Base-by-base conservation (phyloP, 2,329 filamentous ascomycete genomes). In the Aspergillus fructus region DNA sequence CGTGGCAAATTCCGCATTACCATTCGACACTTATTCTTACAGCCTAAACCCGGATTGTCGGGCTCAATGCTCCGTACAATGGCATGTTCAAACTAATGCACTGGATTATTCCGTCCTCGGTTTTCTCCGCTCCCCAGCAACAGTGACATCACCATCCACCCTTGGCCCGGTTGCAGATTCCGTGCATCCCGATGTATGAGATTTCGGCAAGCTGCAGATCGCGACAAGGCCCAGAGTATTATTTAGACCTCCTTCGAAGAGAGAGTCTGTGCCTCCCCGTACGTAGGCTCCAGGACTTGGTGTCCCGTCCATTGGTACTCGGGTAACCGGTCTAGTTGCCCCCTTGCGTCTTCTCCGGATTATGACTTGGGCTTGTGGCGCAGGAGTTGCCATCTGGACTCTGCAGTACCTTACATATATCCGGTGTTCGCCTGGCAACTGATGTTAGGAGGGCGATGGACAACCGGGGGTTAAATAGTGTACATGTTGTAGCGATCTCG, bases 151-250 rank as follows among this genome's bases (percentile, higher is more conserved):
- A 13, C 52, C 15, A 45, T 27, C 24, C 34, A 48, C 47, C 51
- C 51, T 48, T 53, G 51, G 30, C 48, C 11, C 27, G 19, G 37
- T 8, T 53, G 51, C 51, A 53, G 51, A 24, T 30, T 47, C 21
- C 47, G 51, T 53, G 51, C 42, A 15, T 53, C 51, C 23, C 17
- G 5, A 23, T 53, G 51, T 53, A 48, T 48, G 51, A 45, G 42
- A 37, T 41, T 41, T 41, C 51, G 51, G 51, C 42, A 27, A n/a
- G 12, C 51, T 53, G 51, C 51, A 47, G 50, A 27, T 46, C 39
- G 7, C 34, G 4, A 43, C 27, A 30, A 30, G 27, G 27, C 9
- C 27, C 27, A 11, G 9, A 30, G 11, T 30, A 30, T 30, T 30
- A 30, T 30, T 30, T 30, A 13, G 19, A n/a, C 34, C 39, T 40